Evolutionary conservation across 306 rosid genomes (phyloP).

Genomic region (Psophocarpus tetragonolobus): DNA sequence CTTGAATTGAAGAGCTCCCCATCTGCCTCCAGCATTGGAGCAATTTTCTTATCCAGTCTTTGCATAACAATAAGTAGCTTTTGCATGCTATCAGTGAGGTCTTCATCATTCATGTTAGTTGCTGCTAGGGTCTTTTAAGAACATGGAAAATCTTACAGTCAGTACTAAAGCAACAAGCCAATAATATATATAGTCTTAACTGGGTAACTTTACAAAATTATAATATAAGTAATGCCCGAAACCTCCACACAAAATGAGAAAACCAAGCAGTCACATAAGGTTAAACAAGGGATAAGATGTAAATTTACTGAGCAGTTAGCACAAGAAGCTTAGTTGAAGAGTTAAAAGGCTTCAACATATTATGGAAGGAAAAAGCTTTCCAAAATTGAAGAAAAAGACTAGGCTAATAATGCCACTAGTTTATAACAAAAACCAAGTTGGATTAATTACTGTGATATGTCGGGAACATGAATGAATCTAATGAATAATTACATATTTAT

Average conservation of each 20-base stretch:
- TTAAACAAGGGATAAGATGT: neutral
- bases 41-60: constrained; percentile 89
- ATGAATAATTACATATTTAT: neutral
- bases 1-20: constrained; percentile 90
- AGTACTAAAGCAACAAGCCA: constrained; percentile 19
- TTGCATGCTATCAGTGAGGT: constrained; percentile 92
- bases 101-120: constrained; percentile 83
- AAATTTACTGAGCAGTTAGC: neutral
- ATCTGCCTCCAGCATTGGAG: constrained; percentile 86
- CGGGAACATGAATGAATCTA: neutral
- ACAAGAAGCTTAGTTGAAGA: constrained; percentile 23
- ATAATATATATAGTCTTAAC: neutral
- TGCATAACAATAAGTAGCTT: constrained; percentile 94
- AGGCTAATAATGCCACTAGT: neutral
- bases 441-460: neutral
- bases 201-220: neutral
- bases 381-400: constrained; percentile 6
- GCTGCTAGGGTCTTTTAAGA: constrained; percentile 87
- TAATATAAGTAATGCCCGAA: neutral
- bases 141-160: constrained; percentile 20
- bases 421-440: neutral
- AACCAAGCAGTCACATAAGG: neutral
- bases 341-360: constrained; percentile 1
- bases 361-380: neutral
- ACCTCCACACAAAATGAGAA: constrained; percentile 1